Evolutionary conservation across 805 yeast genomes (phyloP).

Genomic region (Metschnikowia hibisci): DNA sequence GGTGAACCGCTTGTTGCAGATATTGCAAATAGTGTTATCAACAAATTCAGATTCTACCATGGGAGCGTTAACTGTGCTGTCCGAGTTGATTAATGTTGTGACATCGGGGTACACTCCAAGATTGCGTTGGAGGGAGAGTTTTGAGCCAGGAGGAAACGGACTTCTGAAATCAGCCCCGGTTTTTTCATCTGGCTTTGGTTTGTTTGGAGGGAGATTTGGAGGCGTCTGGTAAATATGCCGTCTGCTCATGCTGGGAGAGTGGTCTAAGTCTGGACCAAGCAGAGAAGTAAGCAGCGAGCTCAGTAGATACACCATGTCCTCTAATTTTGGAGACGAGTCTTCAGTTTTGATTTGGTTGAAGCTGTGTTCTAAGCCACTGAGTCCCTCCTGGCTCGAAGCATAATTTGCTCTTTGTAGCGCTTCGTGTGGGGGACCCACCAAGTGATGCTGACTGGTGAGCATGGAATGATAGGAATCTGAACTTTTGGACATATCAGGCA

Average conservation of each 20-base stretch:
- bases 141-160: background rate
- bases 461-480: conserved; percentile 3
- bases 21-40: conserved; percentile 42
- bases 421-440: conserved; percentile 2
- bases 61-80: conserved; percentile 30
- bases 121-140: conserved; percentile 1
- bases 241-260: background rate
- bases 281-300: conserved; percentile 1
- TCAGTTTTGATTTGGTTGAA: background rate
- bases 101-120: conserved; percentile 31
- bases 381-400: conserved; percentile 1
- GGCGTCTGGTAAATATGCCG: background rate
- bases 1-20: conserved; percentile 52
- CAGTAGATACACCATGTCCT: conserved; percentile 1
- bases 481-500: background rate
- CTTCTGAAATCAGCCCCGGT: background rate
- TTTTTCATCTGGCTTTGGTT: background rate
- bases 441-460: background rate
- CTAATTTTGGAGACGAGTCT: background rate
- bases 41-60: conserved; percentile 37
- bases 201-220: background rate
- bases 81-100: conserved; percentile 37
- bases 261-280: conserved; percentile 2
- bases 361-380: background rate
- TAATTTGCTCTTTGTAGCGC: background rate